These are phyloP conservation scores for Stagonosporopsis rhizophila DNA, from an alignment of 2,329 filamentous ascomycete species.

Conservation along the genomic window DNA sequence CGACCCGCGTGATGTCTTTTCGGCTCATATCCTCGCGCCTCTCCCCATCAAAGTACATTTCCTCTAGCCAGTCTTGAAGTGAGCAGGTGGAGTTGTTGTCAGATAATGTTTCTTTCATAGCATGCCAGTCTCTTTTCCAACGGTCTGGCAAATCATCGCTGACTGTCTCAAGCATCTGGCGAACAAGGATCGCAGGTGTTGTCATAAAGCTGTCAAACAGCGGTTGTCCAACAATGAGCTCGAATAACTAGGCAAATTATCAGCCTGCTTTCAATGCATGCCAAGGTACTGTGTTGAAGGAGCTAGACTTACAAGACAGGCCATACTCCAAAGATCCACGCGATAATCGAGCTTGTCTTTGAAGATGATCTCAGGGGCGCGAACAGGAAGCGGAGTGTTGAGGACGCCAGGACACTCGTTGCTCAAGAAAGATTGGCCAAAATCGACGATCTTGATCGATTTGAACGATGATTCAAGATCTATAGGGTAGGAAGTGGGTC, in stretches of 20 bases:
- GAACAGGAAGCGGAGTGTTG: slow-evolving; percentile 45
- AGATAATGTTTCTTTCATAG: slow-evolving; percentile 27
- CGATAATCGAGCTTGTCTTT: slow-evolving; percentile 44
- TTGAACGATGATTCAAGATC: neutral
- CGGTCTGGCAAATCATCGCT: slow-evolving; percentile 46
- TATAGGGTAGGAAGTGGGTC: slow-evolving; percentile 15
- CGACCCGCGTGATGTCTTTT: too few species aligned
- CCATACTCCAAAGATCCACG: slow-evolving; percentile 51
- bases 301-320: slow-evolving; percentile 45
- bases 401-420: slow-evolving; percentile 34
- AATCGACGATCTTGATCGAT: slow-evolving; percentile 42
- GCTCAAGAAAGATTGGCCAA: slow-evolving; percentile 48
- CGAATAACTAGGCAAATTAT: slow-evolving; percentile 45
- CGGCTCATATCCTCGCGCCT: too few species aligned
- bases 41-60: slow-evolving; percentile 43
- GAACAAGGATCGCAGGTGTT: slow-evolving; percentile 43
- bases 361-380: slow-evolving; percentile 52
- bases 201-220: slow-evolving; percentile 49
- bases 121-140: slow-evolving; percentile 41
- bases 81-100: slow-evolving; percentile 23
- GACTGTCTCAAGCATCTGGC: slow-evolving; percentile 48
- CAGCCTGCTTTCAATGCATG: too few species aligned
- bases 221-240: slow-evolving; percentile 50
- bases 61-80: slow-evolving; percentile 50
- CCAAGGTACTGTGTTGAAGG: too few species aligned